Conservation (phyloP, 1,284 basidiomycete species). For the Sparassis latifolia region DNA sequence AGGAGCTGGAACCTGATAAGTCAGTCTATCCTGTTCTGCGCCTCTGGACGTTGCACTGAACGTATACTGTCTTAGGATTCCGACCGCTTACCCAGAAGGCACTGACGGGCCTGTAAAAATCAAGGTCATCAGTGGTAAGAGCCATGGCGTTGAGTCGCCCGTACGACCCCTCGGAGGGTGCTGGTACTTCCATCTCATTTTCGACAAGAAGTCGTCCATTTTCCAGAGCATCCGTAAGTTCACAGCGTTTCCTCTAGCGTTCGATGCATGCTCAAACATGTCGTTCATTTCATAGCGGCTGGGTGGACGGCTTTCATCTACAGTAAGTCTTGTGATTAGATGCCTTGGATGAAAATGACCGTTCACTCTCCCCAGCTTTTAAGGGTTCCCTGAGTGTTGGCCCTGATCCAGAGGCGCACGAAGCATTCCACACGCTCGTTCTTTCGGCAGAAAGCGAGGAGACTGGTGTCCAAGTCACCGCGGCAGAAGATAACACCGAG, state of each 20-base stretch:
- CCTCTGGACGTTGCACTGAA: not conserved
- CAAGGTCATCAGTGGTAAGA: constrained; percentile 86
- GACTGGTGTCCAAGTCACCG: constrained; percentile 57
- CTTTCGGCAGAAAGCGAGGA: constrained; percentile 52
- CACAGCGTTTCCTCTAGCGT: not conserved
- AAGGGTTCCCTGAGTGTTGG: constrained; percentile 63
- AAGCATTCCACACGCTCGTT: constrained; percentile 73
- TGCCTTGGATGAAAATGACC: not conserved
- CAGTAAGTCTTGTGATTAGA: constrained; percentile 39
- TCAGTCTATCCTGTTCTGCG: constrained; percentile 25
- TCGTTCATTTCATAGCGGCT: constrained; percentile 35
- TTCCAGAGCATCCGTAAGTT: constrained; percentile 82
- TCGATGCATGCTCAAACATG: not conserved
- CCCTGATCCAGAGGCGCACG: constrained; percentile 40
- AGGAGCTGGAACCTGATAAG: constrained; percentile 64
- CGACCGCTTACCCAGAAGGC: constrained; percentile 67
- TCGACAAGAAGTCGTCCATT: constrained; percentile 58
- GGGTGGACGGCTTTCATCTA: constrained; percentile 85
- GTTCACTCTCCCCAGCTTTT: constrained; percentile 39
- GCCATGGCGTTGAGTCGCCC: constrained; percentile 80
- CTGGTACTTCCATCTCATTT: constrained; percentile 85
- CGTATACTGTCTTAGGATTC: constrained; percentile 44
- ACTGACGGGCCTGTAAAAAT: constrained; percentile 66
- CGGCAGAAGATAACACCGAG: constrained; percentile 55
- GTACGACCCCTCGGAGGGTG: constrained; percentile 88